Percentiles rank a stretch among this genome's conserved stretches.
Evolutionary conservation across 176 grass and related monocot species (phyloP).

Genomic region (Guadua angustifolia): DNA sequence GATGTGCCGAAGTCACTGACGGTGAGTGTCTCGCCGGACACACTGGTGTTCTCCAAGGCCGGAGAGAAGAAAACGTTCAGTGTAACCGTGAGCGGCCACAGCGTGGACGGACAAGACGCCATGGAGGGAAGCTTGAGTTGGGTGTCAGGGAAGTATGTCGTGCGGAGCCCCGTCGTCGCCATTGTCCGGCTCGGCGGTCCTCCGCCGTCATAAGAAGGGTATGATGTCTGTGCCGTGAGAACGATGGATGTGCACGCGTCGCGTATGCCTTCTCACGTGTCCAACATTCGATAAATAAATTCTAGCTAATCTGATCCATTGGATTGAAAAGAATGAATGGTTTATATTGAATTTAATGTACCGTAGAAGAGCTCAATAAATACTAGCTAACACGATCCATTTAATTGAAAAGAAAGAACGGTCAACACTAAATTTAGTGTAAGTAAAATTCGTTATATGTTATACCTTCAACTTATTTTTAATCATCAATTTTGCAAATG

Average conservation of each 20-base stretch:
- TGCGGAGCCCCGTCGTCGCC: constrained; percentile 30
- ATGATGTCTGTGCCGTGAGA: not conserved
- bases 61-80: constrained; percentile 40
- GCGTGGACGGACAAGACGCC: not conserved
- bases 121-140: constrained; percentile 27
- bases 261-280: no score
- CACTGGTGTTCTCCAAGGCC: constrained; percentile 26
- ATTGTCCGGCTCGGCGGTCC: not conserved
- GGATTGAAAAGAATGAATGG: no score
- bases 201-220: not conserved
- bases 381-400: no score
- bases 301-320: no score
- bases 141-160: constrained; percentile 23
- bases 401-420: no score
- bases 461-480: no score
- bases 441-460: no score
- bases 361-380: no score
- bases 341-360: no score
- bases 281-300: no score
- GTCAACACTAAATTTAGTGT: no score
- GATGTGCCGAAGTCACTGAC: not conserved
- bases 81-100: constrained; percentile 30
- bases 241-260: not conserved
- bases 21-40: constrained; percentile 25
- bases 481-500: no score